Base-by-base conservation (phyloP, 805 yeast genomes). In the Yarrowia bubula region DNA sequence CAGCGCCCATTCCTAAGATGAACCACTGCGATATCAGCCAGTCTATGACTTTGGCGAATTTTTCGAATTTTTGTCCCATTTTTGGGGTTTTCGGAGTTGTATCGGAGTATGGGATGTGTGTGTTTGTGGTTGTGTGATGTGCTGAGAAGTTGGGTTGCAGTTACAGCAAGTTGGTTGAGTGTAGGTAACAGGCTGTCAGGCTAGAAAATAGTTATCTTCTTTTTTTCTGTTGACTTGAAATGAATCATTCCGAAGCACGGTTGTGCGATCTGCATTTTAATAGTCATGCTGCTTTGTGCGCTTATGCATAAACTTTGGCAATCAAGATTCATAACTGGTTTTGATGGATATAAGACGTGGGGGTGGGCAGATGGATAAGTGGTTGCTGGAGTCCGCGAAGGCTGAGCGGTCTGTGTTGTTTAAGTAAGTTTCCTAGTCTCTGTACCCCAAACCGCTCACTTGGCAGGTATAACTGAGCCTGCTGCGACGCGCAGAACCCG, bases 1-100 rank as follows among this genome's bases (percentile, higher is more conserved):
- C 85, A 0, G 87, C 82, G 0, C 90, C 96, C 69, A 91, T 77
- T 7, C 83, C 80, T 5, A 88, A 77, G 71, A 88, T 86, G 73
- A 91, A 89, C 97, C 97, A 92, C 70, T 87, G 90, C 13, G 64
- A 67, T 28, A 71, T 35, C 10, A 64, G 39, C 33, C 48, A 32
- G 32, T 66, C 35, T 4, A 17, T n/a, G 18, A 53, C 60, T 22
- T 22, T 39, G 22, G 22, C 31, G n/a, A 53, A 4, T 22, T 37
- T 35, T 8, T 53, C 60, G 22, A 39, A 53, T 53, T 33, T 4
- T 14, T 11, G 32, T 44, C 18, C 51, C 51, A 39, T 5, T 47
- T 9, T 35, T 41, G 55, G 55, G 8, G 53, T 5, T 47, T 9
- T 35, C 55, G 55, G 55, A 13, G 15, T 48, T 47, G 38, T 32